Base-by-base conservation (phyloP, 108 stramenopile genomes). In the Parietichytrium sp. region DNA sequence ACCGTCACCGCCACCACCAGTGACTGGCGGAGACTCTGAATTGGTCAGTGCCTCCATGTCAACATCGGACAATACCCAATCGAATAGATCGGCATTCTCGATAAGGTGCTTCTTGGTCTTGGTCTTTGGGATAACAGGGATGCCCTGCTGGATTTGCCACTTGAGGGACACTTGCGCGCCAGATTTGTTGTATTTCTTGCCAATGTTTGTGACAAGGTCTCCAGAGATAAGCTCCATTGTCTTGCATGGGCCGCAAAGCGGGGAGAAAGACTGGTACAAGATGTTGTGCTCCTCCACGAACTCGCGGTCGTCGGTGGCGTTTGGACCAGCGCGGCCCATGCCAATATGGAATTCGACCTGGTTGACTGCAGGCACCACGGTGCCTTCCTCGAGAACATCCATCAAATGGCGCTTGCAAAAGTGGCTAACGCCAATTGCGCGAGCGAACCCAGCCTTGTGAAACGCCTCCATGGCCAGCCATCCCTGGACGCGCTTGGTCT, bases 391-490 rank as follows among this genome's bases (percentile, higher is more conserved):
- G 29, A 91, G 83, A 10, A 93, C 78, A 29, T 87, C 85, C 53
- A 90, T 86, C 33, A 93, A 79, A 29, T 92, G 90, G 47, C 23
- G 49, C 48, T 79, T 79, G 25, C 86, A 85, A 42, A 94, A 93
- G 83, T 95, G 93, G 79, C 88, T 91, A 10, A 95, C 93, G 7
- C 92, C 95, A 72, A 95, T 93, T 13, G 90, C 83, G 48, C 87
- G 86, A 29, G 80, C 52, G 78, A 87, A 87, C 2, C 92, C 92
- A 49, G 79, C 81, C 13, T 77, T 49, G 38, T 87, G 52, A 12
- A 91, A 86, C 83, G 91, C 92, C 86, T 94, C 93, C 93, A 95
- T 93, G 26, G 93, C 93, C 42, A 90, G 81, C 92, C 92, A 95
- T 20, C 93, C 93, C 82, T 93, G 92, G 10, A 72, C 20, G 61